Base-by-base conservation (phyloP, 768 basidiomycete species). In the Termitomyces sp. region DNA sequence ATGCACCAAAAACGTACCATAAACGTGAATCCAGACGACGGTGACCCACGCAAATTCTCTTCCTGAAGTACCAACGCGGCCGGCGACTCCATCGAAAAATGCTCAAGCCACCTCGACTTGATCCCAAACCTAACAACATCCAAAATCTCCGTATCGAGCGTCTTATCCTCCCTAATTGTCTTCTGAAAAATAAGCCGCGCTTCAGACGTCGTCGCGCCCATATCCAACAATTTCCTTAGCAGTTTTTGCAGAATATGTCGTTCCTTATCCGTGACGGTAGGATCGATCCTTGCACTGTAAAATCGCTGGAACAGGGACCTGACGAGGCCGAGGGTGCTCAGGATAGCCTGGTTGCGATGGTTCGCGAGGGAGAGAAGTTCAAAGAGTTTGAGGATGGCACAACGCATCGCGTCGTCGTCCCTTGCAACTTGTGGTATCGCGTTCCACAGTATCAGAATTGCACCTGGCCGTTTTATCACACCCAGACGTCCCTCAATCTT, bases 31-130 rank as follows among this genome's bases (percentile, higher is more conserved):
- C 91, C 92, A 13, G 80, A 72, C 1, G 76, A 66, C 0, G 89
- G 87, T 48, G 92, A 71, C 0, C 83, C 82, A 61, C 80, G 82
- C 39, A 72, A 69, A n/a, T 72, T 75, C n/a, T 78, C 75, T 49
- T 85, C 81, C 1, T 74, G 72, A 36, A 88, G 69, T 4, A 78
- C 74, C 7, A 92, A 64, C 9, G 82, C 74, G 3, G 88, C 82
- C 6, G 75, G 70, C 2, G 81, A 80, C 68, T 86, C 85, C 66
- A 93, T 74, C 3, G 85, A 89, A 62, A 94, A 82, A 69, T 94
- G 92, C 59, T 86, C 83, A 0, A 89, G 85, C 92, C 92, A 94
- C 38, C 85, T 81, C 42, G 86, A 85, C 70, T 84, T 88, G 80
- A 91, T 87, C 3, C 84, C 86, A 50, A 82, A 79, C 7, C 89